Conservation (phyloP, 2,329 filamentous ascomycete genomes). For the Sclerotinia trifoliorum region DNA sequence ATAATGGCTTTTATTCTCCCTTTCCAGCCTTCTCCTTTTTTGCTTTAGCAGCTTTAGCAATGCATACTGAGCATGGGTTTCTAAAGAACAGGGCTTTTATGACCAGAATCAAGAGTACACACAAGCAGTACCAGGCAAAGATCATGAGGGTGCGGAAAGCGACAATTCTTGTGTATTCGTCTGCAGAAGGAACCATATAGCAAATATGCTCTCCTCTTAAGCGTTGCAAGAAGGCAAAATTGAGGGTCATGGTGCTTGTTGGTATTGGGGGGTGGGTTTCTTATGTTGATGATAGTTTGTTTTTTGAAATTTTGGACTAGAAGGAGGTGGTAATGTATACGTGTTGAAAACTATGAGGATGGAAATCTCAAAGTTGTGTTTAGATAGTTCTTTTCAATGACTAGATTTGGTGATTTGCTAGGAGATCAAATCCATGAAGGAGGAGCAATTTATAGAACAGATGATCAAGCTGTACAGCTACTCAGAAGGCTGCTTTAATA, state of each 20-base stretch:
- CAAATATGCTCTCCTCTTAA: no score
- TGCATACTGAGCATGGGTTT: no score
- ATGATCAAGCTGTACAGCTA: no score
- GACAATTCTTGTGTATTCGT: no score
- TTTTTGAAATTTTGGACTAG: neutral
- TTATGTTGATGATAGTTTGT: neutral
- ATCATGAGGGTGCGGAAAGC: no score
- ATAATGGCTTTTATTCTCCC: neutral
- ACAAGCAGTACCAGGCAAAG: no score
- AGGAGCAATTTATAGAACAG: no score
- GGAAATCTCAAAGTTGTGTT: neutral
- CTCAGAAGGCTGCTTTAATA: no score
- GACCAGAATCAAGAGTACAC: no score
- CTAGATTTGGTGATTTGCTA: neutral
- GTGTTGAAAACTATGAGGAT: neutral
- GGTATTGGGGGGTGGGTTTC: neutral
- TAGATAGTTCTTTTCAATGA: neutral
- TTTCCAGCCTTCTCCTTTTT: neutral
- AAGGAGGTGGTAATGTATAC: neutral
- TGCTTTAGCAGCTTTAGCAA: neutral
- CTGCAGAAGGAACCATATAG: no score
- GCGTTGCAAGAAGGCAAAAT: neutral
- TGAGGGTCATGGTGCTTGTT: neutral
- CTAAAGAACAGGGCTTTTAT: no score
- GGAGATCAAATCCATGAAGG: neutral